These are phyloP conservation scores for Simmondsia chinensis DNA, from an alignment of 148 eudicot species.

Conservation along the genomic window DNA sequence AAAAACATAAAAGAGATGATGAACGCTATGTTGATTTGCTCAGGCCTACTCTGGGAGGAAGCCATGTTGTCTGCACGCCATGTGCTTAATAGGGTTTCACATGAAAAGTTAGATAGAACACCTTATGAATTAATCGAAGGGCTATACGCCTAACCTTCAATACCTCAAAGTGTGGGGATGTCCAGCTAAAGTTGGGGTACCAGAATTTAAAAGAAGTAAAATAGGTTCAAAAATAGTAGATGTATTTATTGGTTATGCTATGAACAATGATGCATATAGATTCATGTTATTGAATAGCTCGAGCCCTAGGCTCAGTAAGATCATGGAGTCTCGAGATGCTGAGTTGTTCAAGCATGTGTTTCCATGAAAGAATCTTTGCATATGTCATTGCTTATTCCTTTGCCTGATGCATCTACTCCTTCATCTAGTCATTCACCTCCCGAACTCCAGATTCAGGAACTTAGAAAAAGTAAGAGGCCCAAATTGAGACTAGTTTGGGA, in stretches of 20 bases:
- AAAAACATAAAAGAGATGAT: background rate
- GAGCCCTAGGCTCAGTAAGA: no score
- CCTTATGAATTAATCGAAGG: no score
- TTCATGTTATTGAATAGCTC: background rate
- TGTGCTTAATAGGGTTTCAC: background rate
- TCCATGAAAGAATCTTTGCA: background rate
- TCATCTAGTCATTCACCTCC: no score
- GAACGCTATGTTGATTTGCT: background rate
- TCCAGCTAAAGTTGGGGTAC: no score
- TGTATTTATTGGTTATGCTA: slow-evolving; percentile 1
- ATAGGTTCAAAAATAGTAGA: background rate
- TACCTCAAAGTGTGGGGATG: no score
- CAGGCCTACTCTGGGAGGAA: background rate
- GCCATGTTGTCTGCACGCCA: background rate
- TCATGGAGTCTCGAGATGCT: background rate
- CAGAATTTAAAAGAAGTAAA: background rate
- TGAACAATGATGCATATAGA: background rate
- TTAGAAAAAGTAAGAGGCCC: no score
- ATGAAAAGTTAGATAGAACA: background rate
- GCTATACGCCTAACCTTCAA: no score
- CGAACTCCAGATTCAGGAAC: no score
- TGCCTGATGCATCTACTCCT: no score
- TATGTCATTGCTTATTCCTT: no score
- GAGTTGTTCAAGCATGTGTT: background rate
- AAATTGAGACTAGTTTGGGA: no score